A percentile compares a stretch with the other conserved stretches of the same genome.
These are phyloP conservation scores for Barnettozyma sucrosica DNA, from an alignment of 805 yeast species.

Conservation along the genomic window DNA sequence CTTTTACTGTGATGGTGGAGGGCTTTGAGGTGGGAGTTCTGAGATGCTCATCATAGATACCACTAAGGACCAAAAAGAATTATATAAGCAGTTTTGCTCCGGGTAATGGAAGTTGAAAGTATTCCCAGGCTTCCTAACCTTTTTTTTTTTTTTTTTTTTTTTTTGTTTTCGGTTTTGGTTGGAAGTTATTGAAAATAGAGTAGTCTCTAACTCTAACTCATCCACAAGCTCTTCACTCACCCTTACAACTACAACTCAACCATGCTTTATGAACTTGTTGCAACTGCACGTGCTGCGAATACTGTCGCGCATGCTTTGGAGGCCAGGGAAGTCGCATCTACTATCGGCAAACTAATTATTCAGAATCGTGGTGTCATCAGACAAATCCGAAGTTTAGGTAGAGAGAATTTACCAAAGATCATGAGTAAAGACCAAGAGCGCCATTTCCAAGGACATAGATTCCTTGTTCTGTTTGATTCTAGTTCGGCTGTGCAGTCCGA, in stretches of 20 bases:
- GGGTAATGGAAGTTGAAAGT: not conserved
- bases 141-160: too few relatives aligned
- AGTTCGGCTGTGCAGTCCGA: conserved; percentile 84
- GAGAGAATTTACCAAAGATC: conserved; percentile 71
- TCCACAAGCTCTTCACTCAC: not conserved
- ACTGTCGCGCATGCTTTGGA: conserved; percentile 48
- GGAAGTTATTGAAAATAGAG: not conserved
- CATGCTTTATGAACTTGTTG: conserved; percentile 88
- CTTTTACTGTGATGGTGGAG: not conserved
- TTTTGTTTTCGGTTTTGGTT: not conserved
- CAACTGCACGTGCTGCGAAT: conserved; percentile 76
- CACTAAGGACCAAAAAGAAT: too few relatives aligned
- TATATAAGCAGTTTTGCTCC: not conserved
- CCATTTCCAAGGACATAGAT: conserved; percentile 87
- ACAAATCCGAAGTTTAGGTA: conserved; percentile 73
- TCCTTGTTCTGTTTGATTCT: conserved; percentile 80
- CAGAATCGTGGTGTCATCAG: conserved; percentile 93
- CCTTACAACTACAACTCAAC: not conserved
- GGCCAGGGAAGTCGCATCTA: conserved; percentile 58
- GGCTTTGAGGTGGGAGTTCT: too few relatives aligned
- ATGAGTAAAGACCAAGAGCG: conserved; percentile 81
- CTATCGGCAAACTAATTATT: conserved; percentile 77
- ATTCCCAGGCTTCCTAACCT: too few relatives aligned
- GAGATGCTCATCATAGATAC: too few relatives aligned
- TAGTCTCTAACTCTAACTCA: not conserved